These are phyloP conservation scores for Sporisorium sorghi DNA, from an alignment of 1,284 basidiomycete species.

Conservation along the genomic window DNA sequence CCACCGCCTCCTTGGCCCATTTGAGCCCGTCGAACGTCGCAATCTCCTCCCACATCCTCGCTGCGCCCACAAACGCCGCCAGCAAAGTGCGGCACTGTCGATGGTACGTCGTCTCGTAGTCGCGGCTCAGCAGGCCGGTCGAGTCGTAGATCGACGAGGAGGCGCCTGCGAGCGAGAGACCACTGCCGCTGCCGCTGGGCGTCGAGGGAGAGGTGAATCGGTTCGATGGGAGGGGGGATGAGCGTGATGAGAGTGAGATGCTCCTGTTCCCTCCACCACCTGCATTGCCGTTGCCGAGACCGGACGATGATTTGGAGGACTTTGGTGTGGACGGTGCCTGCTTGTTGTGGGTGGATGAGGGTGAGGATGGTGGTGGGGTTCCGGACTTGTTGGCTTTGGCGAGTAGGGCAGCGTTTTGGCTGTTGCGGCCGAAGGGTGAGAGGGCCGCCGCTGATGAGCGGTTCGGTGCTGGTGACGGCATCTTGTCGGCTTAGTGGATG, in stretches of 20 bases:
- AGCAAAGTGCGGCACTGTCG: slow-evolving; percentile 53
- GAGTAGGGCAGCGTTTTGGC: slow-evolving; percentile 48
- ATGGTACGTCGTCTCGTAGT: slow-evolving; percentile 60
- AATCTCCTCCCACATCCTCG: slow-evolving; percentile 57
- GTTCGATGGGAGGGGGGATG: slow-evolving; percentile 29
- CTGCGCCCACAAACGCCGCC: slow-evolving; percentile 44
- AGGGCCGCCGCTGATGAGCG: slow-evolving; percentile 31
- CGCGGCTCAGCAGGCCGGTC: slow-evolving; percentile 47
- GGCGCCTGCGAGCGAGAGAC: slow-evolving; percentile 4
- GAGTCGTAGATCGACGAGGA: slow-evolving; percentile 37
- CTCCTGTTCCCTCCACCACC: slow-evolving; percentile 22
- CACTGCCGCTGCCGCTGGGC: slow-evolving; percentile 10
- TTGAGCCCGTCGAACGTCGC: slow-evolving; percentile 62
- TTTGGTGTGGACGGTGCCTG: slow-evolving; percentile 36
- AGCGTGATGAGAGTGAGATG: slow-evolving; percentile 40
- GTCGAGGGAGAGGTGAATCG: slow-evolving; percentile 23
- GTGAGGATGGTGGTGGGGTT: slow-evolving; percentile 25
- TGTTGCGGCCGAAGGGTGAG: slow-evolving; percentile 55
- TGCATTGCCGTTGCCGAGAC: slow-evolving; percentile 17
- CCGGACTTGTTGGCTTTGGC: slow-evolving; percentile 38
- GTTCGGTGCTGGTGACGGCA: slow-evolving; percentile 27
- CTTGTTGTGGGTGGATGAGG: slow-evolving; percentile 13
- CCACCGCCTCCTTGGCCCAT: slow-evolving; percentile 53
- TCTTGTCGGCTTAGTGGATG: neutral
- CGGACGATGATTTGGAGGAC: slow-evolving; percentile 19